These are phyloP conservation scores for Kluyveromyces wickerhamii DNA, from an alignment of 805 yeast genomes.

Conservation along the genomic window DNA sequence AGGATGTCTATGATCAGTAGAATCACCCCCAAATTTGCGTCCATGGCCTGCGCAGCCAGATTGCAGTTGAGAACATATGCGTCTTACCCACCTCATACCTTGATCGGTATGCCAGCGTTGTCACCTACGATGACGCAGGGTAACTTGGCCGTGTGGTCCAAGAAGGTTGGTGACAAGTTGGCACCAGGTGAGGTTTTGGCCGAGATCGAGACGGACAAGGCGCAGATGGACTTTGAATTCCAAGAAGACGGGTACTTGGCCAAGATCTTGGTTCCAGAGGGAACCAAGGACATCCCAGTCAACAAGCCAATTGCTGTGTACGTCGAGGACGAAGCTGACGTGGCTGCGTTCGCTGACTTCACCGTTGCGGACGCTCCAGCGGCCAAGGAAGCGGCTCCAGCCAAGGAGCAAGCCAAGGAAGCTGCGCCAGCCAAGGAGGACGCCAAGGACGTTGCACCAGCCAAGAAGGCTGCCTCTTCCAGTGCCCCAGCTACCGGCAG, in stretches of 20 bases:
- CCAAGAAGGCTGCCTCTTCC: conserved; percentile 22
- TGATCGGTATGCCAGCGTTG: conserved; percentile 95
- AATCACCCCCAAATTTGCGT: conserved; percentile 20
- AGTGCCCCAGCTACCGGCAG: conserved; percentile 40
- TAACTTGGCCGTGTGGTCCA: conserved; percentile 82
- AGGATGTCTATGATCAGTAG: no score
- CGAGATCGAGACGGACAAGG: conserved; percentile 96
- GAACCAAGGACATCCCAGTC: conserved; percentile 85
- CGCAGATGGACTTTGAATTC: conserved; percentile 96
- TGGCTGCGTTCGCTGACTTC: conserved; percentile 80
- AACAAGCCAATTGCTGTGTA: conserved; percentile 95
- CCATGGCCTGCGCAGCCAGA: conserved; percentile 15
- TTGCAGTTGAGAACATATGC: conserved; percentile 29
- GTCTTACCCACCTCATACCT: conserved; percentile 71
- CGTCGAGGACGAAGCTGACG: conserved; percentile 80
- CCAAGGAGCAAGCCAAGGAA: conserved; percentile 24
- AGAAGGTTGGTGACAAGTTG: conserved; percentile 80
- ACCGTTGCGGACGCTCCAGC: conserved; percentile 62
- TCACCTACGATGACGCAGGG: conserved; percentile 99
- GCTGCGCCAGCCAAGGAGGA: conserved; percentile 24
- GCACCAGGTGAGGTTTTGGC: conserved; percentile 91
- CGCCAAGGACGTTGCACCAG: conserved; percentile 25
- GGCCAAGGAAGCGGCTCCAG: conserved; percentile 32
- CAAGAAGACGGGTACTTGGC: conserved; percentile 95
- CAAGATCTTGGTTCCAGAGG: conserved; percentile 73